A percentile compares a stretch with the other conserved stretches of the same genome.
Conservation (phyloP, 495 filamentous ascomycete species). For the Penicillium nucicola region DNA sequence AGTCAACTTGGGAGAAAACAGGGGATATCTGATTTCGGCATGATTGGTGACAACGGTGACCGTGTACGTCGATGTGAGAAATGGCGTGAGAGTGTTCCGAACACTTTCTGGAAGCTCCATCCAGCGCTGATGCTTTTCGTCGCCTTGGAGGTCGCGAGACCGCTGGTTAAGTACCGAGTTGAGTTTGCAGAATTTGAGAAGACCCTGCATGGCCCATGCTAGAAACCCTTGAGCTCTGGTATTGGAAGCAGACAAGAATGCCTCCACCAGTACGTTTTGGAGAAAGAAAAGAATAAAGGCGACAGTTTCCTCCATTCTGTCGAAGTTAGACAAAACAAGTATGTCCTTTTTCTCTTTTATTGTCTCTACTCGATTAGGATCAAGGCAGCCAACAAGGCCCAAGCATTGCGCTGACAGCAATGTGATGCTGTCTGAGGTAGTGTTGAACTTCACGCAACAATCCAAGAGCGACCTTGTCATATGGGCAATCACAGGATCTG, state of each 20-base stretch:
- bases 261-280: constrained; percentile 81
- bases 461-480: constrained; percentile 78
- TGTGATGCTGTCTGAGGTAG: constrained; percentile 60
- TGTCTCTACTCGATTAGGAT: constrained; percentile 84
- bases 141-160: constrained; percentile 48
- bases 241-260: constrained; percentile 85
- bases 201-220: constrained; percentile 88
- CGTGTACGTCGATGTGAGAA: constrained; percentile 75
- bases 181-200: constrained; percentile 73
- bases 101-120: constrained; percentile 66
- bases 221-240: constrained; percentile 84
- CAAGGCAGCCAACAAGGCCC: constrained; percentile 84
- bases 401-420: constrained; percentile 74
- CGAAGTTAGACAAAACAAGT: constrained; percentile 82
- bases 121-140: constrained; percentile 68
- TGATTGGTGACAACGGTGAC: constrained; percentile 54
- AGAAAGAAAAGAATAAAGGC: constrained; percentile 85
- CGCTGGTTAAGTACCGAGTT: constrained; percentile 53
- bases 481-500: constrained; percentile 66
- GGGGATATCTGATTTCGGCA: constrained; percentile 65
- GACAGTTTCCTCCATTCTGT: constrained; percentile 70
- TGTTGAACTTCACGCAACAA: constrained; percentile 74
- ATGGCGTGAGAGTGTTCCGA: constrained; percentile 78
- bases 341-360: constrained; percentile 73
- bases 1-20: constrained; percentile 59